Evolutionary conservation across 148 eudicot genomes (phyloP).

Genomic region (Spergularia marina): DNA sequence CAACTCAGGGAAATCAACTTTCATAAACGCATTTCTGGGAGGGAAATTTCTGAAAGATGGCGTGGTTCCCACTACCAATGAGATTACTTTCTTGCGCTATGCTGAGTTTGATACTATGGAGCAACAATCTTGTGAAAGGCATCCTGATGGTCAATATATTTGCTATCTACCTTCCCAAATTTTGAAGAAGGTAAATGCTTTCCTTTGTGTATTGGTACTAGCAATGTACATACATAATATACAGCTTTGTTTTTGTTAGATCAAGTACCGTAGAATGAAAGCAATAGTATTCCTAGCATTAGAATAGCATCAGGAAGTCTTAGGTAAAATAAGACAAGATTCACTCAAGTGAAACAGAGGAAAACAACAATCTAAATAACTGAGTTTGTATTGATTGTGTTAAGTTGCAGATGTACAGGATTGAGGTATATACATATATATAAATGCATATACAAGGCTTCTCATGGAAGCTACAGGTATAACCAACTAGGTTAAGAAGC

Average conservation of each 20-base stretch:
- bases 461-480: no score
- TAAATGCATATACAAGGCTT: no score
- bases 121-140: slow-evolving; percentile 73
- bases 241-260: not conserved
- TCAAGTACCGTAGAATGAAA: not conserved
- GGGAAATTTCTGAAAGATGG: slow-evolving; percentile 81
- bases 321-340: no score
- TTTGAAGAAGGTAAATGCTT: slow-evolving; percentile 66
- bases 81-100: slow-evolving; percentile 88
- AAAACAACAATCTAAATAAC: no score
- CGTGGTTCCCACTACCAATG: slow-evolving; percentile 95
- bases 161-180: slow-evolving; percentile 84
- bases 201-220: not conserved
- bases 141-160: slow-evolving; percentile 82
- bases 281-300: not conserved
- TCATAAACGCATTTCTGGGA: slow-evolving; percentile 92
- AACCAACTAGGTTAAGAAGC: no score
- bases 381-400: no score
- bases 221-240: not conserved
- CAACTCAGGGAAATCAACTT: slow-evolving; percentile 94
- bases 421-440: no score
- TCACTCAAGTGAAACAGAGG: no score
- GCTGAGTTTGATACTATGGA: slow-evolving; percentile 49
- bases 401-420: no score
- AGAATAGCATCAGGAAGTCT: no score